Conservation (phyloP, 305 asterid species). For the Coffea humblotiana region DNA sequence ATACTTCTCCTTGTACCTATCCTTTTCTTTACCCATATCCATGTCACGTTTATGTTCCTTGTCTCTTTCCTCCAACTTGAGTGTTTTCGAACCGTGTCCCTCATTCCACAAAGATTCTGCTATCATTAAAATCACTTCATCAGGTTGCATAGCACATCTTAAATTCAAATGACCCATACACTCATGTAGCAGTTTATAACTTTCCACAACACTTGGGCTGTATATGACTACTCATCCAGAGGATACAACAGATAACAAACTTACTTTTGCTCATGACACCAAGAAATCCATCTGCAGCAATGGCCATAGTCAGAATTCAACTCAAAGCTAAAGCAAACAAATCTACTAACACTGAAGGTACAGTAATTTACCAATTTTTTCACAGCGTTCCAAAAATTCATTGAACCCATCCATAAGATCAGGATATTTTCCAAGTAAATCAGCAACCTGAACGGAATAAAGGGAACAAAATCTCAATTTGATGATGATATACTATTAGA, state of each 20-base stretch:
- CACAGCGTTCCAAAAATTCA: constrained; percentile 91
- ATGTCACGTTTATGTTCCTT: constrained; percentile 73
- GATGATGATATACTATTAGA: background rate
- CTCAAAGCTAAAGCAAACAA: constrained; percentile 17
- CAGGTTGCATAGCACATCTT: constrained; percentile 27
- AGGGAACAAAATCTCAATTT: background rate
- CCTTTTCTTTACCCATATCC: constrained; percentile 85
- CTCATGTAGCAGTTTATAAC: background rate
- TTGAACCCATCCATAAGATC: constrained; percentile 98
- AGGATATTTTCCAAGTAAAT: constrained; percentile 87
- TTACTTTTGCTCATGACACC: constrained; percentile 97
- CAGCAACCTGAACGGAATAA: constrained; percentile 64
- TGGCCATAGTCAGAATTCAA: constrained; percentile 32
- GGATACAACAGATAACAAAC: constrained; percentile 30
- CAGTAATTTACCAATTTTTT: constrained; percentile 66
- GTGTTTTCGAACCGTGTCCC: constrained; percentile 71
- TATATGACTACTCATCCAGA: constrained; percentile 5
- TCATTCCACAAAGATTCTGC: constrained; percentile 90
- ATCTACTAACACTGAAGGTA: constrained; percentile 25
- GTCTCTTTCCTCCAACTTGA: constrained; percentile 74
- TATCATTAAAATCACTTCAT: constrained; percentile 27
- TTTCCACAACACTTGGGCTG: background rate
- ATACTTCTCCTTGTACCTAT: constrained; percentile 69
- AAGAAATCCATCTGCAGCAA: constrained; percentile 91
- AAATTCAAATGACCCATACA: background rate